phyloP scores from a whole-genome alignment of 768 basidiomycete species.

The Pleurotus cornucopiae region DNA sequence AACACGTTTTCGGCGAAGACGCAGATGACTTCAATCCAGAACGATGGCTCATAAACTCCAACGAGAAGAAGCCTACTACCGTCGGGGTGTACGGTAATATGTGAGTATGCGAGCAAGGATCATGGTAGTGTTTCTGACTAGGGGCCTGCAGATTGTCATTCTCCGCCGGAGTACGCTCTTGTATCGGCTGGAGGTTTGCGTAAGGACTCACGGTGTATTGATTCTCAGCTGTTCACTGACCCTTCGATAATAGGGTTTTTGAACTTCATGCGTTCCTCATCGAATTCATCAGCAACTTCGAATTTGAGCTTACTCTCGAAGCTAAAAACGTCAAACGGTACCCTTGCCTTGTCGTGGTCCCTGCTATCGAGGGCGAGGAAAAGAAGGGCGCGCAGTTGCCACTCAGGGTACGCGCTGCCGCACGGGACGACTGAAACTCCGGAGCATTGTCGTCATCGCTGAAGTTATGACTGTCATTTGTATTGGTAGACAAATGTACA shows the following conservation, averaged over 20 bases:
- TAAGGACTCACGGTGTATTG: slow-evolving; percentile 5
- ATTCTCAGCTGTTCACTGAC: neutral
- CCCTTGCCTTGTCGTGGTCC: slow-evolving; percentile 35
- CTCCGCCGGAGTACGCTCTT: slow-evolving; percentile 19
- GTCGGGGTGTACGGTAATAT: slow-evolving; percentile 28
- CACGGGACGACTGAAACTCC: slow-evolving; percentile 15
- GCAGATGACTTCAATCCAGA: slow-evolving; percentile 37
- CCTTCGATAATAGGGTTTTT: slow-evolving; percentile 22
- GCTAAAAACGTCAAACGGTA: slow-evolving; percentile 32
- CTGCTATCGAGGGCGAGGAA: slow-evolving; percentile 35
- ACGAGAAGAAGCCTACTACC: slow-evolving; percentile 20
- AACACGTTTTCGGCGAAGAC: slow-evolving; percentile 36
- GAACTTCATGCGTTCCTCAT: slow-evolving; percentile 60
- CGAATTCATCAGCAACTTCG: slow-evolving; percentile 49
- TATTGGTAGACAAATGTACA: too few species aligned
- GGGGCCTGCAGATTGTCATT: slow-evolving; percentile 16
- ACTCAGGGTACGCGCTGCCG: slow-evolving; percentile 29
- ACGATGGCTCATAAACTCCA: slow-evolving; percentile 29
- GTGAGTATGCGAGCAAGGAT: slow-evolving; percentile 16
- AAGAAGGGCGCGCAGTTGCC: slow-evolving; percentile 40
- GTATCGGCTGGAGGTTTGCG: slow-evolving; percentile 27
- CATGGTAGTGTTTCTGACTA: neutral
- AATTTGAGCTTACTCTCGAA: slow-evolving; percentile 40
- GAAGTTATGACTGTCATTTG: too few species aligned
- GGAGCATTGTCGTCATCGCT: too few species aligned